Conservation (phyloP, 2,329 filamentous ascomycete species). For the Colletotrichum sidae region DNA sequence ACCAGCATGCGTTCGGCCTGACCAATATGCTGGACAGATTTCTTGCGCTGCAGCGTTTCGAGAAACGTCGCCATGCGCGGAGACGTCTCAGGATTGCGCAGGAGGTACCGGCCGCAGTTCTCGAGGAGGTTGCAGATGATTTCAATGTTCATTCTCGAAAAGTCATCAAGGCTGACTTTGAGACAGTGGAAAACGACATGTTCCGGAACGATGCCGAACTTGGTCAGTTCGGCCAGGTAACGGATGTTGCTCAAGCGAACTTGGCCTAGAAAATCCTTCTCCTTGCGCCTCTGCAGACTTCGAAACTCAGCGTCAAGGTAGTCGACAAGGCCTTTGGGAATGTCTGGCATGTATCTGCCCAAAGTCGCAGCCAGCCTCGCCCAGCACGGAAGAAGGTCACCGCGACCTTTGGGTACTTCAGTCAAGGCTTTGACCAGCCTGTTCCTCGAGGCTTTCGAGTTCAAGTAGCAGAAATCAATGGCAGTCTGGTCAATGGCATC, state of each 20-base stretch:
- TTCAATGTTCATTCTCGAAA: slow-evolving; percentile 98
- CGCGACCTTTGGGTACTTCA: slow-evolving; percentile 93
- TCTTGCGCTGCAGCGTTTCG: slow-evolving; percentile 95
- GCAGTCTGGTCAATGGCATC: slow-evolving; percentile 92
- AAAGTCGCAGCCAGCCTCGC: slow-evolving; percentile 93
- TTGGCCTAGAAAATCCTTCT: slow-evolving; percentile 96
- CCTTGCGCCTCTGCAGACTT: slow-evolving; percentile 94
- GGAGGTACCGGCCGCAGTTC: slow-evolving; percentile 93
- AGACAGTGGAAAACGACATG: slow-evolving; percentile 99
- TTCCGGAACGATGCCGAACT: slow-evolving; percentile 97
- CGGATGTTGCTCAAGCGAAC: slow-evolving; percentile 94
- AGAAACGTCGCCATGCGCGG: slow-evolving; percentile 94
- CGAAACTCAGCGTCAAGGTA: slow-evolving; percentile 97
- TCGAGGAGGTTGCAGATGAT: slow-evolving; percentile 96
- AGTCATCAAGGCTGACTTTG: slow-evolving; percentile 97
- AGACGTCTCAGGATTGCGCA: slow-evolving; percentile 91
- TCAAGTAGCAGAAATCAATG: slow-evolving; percentile 97
- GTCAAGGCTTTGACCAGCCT: slow-evolving; percentile 92
- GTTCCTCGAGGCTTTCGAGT: slow-evolving; percentile 97
- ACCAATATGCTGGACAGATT: slow-evolving; percentile 92
- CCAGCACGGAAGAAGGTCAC: slow-evolving; percentile 90
- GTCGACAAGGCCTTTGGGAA: slow-evolving; percentile 90
- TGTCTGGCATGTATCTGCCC: slow-evolving; percentile 91
- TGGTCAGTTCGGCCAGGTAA: slow-evolving; percentile 97
- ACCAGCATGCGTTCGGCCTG: slow-evolving; percentile 98